Percentiles rank a stretch among this genome's conserved stretches.
These are phyloP conservation scores for Populus deltoides DNA, from an alignment of 345 rosid genomes.

Conservation along the genomic window DNA sequence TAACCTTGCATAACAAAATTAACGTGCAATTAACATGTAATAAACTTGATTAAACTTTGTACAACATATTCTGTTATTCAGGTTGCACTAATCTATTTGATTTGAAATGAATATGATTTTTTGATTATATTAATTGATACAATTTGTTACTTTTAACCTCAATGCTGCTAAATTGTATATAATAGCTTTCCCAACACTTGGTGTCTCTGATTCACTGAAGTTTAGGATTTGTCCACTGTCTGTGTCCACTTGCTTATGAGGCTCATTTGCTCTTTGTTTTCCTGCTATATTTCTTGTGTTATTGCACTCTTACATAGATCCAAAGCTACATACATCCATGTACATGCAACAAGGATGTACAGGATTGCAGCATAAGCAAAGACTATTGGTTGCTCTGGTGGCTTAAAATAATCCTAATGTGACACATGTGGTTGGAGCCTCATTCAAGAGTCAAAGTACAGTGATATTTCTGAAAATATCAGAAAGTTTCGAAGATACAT, in stretches of 20 bases:
- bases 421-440: not conserved
- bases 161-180: not conserved
- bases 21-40: not conserved
- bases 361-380: not conserved
- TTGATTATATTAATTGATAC: not conserved
- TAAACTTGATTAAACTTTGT: not conserved
- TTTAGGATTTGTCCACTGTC: not conserved
- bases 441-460: not conserved
- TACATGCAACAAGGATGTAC: not conserved
- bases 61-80: not conserved
- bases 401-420: not conserved
- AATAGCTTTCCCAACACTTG: not conserved
- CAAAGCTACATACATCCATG: not conserved
- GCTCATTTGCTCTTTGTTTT: not conserved
- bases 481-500: not conserved
- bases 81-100: not conserved
- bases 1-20: not conserved
- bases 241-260: not conserved
- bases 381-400: not conserved
- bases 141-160: not conserved
- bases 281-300: not conserved
- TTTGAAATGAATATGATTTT: not conserved
- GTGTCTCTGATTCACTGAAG: not conserved
- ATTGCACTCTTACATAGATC: not conserved
- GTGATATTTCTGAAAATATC: not conserved